phyloP scores from a whole-genome alignment of 495 filamentous ascomycete genomes.

The Xylaria sp. region DNA sequence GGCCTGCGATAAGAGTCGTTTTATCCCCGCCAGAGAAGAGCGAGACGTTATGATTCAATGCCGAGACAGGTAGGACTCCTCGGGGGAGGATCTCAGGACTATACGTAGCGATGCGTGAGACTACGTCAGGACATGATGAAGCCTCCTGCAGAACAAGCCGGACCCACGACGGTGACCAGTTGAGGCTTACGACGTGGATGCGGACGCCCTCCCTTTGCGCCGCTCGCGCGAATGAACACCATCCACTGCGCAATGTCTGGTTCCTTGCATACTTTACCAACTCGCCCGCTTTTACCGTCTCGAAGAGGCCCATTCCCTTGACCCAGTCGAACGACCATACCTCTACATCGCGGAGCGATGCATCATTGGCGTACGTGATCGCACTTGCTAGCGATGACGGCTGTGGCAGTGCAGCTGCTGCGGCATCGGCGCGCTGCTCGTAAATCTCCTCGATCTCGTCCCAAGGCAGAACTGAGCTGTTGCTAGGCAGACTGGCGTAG shows the following conservation, averaged over 20 bases:
- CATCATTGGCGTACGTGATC: constrained; percentile 14
- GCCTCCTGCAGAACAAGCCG: constrained; percentile 20
- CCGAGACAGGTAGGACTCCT: constrained; percentile 2
- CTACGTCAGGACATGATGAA: constrained; percentile 6
- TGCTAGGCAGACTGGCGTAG: constrained; percentile 18
- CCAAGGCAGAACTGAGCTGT: constrained; percentile 21
- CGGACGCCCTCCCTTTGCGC: background rate
- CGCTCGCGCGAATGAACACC: constrained; percentile 15
- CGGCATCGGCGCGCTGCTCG: constrained; percentile 16
- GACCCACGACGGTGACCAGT: constrained; percentile 25
- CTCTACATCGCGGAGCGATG: constrained; percentile 13
- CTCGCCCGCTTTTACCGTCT: constrained; percentile 9
- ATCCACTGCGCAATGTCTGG: constrained; percentile 12
- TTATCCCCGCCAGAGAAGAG: constrained; percentile 20
- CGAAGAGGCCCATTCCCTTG: constrained; percentile 19
- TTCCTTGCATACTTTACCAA: constrained; percentile 10
- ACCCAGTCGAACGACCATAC: constrained; percentile 21
- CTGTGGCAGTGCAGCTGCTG: constrained; percentile 4
- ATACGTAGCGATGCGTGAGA: constrained; percentile 7
- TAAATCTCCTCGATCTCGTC: constrained; percentile 16
- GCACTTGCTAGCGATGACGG: constrained; percentile 7
- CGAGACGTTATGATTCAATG: constrained; percentile 16
- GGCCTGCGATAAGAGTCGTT: background rate
- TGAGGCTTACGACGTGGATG: constrained; percentile 21
- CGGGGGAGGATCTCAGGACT: constrained; percentile 15